phyloP scores from a whole-genome alignment of 192 early-diverging fungal genomes.

The Coemansia sp. region DNA sequence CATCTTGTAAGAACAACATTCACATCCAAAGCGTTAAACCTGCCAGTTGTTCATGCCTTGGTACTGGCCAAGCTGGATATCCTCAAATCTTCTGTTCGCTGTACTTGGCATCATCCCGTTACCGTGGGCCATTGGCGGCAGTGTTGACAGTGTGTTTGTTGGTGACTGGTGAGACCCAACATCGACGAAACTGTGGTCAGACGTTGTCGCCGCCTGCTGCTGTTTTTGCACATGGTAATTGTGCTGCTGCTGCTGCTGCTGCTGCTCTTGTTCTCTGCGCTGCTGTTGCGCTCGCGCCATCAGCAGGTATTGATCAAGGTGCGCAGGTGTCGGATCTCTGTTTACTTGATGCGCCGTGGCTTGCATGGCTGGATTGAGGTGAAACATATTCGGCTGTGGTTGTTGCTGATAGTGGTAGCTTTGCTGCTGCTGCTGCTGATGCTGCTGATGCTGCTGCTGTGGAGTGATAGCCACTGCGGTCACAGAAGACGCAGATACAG shows the following conservation, averaged over 20 bases:
- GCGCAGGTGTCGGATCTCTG: conserved; percentile 14
- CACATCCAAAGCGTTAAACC: conserved; percentile 10
- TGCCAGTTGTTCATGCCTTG: conserved; percentile 31
- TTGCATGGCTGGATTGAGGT: conserved; percentile 27
- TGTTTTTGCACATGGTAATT: conserved; percentile 8
- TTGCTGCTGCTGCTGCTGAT: conserved; percentile 3
- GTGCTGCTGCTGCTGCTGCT: conserved; percentile 11
- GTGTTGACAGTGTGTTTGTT: conserved; percentile 8
- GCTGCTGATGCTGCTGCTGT: conserved; percentile 12
- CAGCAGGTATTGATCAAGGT: conserved; percentile 30
- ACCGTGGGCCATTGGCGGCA: conserved; percentile 24
- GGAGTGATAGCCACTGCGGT: not conserved
- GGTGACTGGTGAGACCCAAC: conserved; percentile 11
- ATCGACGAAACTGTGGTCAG: conserved; percentile 6
- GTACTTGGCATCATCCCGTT: conserved; percentile 6
- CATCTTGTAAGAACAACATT: no score
- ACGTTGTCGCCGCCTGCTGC: conserved; percentile 2
- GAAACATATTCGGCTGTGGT: conserved; percentile 20
- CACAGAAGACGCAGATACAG: not conserved
- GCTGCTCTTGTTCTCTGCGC: conserved; percentile 24
- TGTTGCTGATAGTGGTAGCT: conserved; percentile 1
- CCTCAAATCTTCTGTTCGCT: conserved; percentile 22
- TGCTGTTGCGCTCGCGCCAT: conserved; percentile 35
- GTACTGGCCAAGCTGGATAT: conserved; percentile 37
- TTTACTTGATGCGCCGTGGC: conserved; percentile 16